phyloP scores from a whole-genome alignment of 2,329 filamentous ascomycete genomes.

The Plectosphaerella cucumerina region DNA sequence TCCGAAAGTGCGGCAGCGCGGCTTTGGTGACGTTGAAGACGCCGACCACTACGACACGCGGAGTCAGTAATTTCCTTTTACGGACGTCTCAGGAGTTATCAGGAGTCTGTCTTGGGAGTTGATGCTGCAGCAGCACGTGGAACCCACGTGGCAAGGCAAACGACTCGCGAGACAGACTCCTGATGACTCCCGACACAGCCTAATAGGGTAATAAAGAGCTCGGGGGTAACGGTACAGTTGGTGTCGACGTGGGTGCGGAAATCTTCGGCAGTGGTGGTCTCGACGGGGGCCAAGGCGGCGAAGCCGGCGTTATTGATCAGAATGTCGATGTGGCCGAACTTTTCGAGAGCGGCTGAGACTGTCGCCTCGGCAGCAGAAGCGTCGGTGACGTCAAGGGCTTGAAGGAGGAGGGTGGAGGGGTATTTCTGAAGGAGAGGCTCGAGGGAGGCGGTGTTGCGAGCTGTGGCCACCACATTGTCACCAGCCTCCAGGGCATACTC shows the following conservation, averaged over 20 bases:
- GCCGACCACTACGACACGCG: no score
- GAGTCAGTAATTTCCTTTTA: no score
- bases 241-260: constrained; percentile 13
- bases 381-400: constrained; percentile 50
- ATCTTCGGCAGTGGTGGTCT: constrained; percentile 9
- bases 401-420: constrained; percentile 38
- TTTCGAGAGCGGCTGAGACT: constrained; percentile 32
- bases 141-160: no score
- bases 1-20: constrained; percentile 10
- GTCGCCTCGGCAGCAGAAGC: constrained; percentile 31
- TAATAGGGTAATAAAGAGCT: no score
- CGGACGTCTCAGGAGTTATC: no score
- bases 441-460: constrained; percentile 31
- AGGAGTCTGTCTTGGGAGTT: no score
- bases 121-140: no score
- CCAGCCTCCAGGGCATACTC: constrained; percentile 31
- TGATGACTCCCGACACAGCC: no score
- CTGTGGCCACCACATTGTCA: constrained; percentile 40
- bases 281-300: constrained; percentile 10
- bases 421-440: constrained; percentile 29
- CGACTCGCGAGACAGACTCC: no score
- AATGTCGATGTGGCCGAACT: constrained; percentile 36
- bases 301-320: constrained; percentile 14
- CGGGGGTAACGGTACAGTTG: no score
- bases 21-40: constrained; percentile 14